Evolutionary conservation across 2,329 filamentous ascomycete species (phyloP).

Genomic region (Botrytis cinerea): DNA sequence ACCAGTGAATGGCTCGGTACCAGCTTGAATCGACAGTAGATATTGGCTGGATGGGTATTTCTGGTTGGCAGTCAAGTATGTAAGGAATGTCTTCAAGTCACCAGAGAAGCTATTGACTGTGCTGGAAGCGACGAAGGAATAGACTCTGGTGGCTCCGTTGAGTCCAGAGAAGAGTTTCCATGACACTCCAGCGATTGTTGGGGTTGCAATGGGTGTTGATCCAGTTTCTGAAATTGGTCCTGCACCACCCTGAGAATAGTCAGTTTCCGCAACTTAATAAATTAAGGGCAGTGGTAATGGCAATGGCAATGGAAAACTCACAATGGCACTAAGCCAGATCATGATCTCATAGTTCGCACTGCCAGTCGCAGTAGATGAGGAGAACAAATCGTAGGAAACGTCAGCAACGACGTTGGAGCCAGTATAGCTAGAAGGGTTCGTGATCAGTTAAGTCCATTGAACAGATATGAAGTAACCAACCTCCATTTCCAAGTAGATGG

Average conservation of each 20-base stretch:
- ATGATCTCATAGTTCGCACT: conserved; percentile 63
- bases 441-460: background rate
- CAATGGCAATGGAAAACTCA: background rate
- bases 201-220: conserved; percentile 51
- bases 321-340: conserved; percentile 61
- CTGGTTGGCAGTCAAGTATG: conserved; percentile 54
- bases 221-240: conserved; percentile 58
- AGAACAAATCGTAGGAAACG: conserved; percentile 65
- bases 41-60: conserved; percentile 53
- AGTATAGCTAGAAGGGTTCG: conserved; percentile 46
- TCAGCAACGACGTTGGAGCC: conserved; percentile 54
- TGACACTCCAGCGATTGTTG: conserved; percentile 53
- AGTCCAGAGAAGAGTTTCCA: conserved; percentile 63
- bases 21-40: conserved; percentile 54
- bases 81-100: conserved; percentile 59
- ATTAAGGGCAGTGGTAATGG: background rate
- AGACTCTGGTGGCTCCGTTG: conserved; percentile 62
- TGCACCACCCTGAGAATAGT: conserved; percentile 48
- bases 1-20: conserved; percentile 57
- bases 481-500: conserved; percentile 46
- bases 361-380: conserved; percentile 48
- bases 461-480: conserved; percentile 35
- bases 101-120: conserved; percentile 55
- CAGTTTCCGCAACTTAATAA: background rate
- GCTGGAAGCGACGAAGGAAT: conserved; percentile 56